Evolutionary conservation across 495 filamentous ascomycete species (phyloP), one percentile per base, ranked within the genome.

Genomic region (Clavariopsis aquatica): DNA sequence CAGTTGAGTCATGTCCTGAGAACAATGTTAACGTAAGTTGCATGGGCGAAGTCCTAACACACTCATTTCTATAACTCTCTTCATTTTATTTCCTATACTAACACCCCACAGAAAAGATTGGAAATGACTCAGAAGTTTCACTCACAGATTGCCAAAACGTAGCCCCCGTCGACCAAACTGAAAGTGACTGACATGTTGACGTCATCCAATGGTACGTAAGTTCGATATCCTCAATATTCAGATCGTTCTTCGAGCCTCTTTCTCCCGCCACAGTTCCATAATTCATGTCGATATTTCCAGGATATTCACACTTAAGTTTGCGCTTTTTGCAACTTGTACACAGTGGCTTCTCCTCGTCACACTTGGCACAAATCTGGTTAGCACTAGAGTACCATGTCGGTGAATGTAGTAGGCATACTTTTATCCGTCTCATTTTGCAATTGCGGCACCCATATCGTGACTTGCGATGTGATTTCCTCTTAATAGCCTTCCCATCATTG

Each of bases 201-300:
- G 57, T 60, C 4, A 19, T 60, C 57, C 57, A 60, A 19, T 60
- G 23, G 23, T 51, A 60, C 19, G 46, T 60, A 10, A 60, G 46
- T 19, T 60, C 57, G 27, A 51, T 29, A 20, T 60, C 57, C 1
- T 24, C 15, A 15, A 51, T 23, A 20, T 49, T 60, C n/a, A 60
- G 46, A 24, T 3, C 20, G 19, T 15, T 29, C 19, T 10, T 13
- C 12, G 36, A 36, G 10, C 7, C 24, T 9, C 26, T 5, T 28
- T 24, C 29, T 20, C 20, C n/a, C 8, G 17, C 3, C 6, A 10
- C 23, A 27, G 10, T 20, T 22, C 19, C 12, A 19, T 24, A 13
- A 38, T 28, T 15, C 27, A 29, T 17, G 8, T 31, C 27, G 12
- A 29, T 10, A 27, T 15, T 41, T 20, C 20, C 20, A 20, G 41